Evolutionary conservation across 805 yeast species (phyloP).

Genomic region (Millerozyma miso): DNA sequence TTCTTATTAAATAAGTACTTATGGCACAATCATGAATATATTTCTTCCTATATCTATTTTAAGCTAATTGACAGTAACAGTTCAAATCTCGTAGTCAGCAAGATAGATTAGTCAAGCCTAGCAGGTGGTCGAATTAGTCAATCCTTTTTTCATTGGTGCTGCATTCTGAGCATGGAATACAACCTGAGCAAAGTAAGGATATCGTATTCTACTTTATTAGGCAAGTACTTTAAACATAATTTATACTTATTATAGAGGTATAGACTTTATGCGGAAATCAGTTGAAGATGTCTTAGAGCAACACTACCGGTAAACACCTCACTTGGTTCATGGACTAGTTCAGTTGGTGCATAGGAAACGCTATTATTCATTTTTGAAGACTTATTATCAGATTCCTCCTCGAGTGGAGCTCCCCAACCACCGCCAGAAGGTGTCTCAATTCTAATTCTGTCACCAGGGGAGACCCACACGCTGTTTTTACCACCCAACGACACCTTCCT

Average conservation of each 20-base stretch:
- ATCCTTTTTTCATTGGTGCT: too few relatives aligned
- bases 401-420: constrained; percentile 28
- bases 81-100: neutral
- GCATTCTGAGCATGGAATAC: too few relatives aligned
- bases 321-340: neutral
- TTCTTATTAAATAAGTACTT: constrained; percentile 1
- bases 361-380: neutral
- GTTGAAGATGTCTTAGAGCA: neutral
- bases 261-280: neutral
- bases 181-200: neutral
- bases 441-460: constrained; percentile 37
- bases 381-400: neutral
- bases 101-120: neutral
- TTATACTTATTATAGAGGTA: neutral
- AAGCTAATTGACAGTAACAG: neutral
- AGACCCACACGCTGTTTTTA: constrained; percentile 26
- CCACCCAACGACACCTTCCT: constrained; percentile 29
- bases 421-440: constrained; percentile 45
- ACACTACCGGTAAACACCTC: neutral
- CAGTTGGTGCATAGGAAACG: neutral
- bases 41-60: neutral
- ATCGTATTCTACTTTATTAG: neutral
- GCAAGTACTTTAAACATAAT: neutral
- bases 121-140: too few relatives aligned
- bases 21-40: neutral